Base-by-base conservation (phyloP, 2,329 filamentous ascomycete genomes). In the Fusarium sterilihyphosum region DNA sequence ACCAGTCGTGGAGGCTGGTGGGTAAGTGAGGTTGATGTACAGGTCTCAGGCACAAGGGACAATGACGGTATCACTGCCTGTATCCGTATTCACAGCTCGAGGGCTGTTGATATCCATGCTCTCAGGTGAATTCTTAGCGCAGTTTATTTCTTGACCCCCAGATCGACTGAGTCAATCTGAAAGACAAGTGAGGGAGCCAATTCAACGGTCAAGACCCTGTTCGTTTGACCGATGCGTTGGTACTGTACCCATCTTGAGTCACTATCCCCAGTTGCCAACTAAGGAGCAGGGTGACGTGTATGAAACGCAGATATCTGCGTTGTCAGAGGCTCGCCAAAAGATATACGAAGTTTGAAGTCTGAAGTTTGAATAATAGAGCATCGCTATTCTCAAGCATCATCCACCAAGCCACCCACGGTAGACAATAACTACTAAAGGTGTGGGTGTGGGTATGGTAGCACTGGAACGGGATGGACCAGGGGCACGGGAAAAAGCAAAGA, bases 401-500 rank as follows among this genome's bases (percentile, higher is more conserved):
- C 18, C 18, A 53, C 31, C 33, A 53, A 53, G 50, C 33, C 37
- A 40, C 20, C 12, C 35, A 68, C 37, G 64, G 57, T 41, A 63
- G 20, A 44, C 13, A 31, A 35, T 20, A 17, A 17, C 14, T 35
- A 16, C 33, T 35, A 16, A 47, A 33, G 40, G 56, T 57, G 56
- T 49, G 65, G 44, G 72, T 67, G 73, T 77, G 76, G 70, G 66
- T 73, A 59, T 69, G 62, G 74, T 75, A 65, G 53, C 59, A 75
- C 70, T 61, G 50, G 52, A 44, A 58, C 70, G 61, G 71, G 67
- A 73, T 67, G 44, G 69, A 68, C 70, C 67, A 73, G 72, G 75
- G 67, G 67, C 47, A 74, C 65, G 57, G 61, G 31, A 68, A 77
- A 77, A 77, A 77, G 74, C 71, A 77, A 77, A 56, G 31, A 77